Evolutionary conservation across 352 stramenopile genomes (phyloP).

Genomic region (Phytophthora idaei): DNA sequence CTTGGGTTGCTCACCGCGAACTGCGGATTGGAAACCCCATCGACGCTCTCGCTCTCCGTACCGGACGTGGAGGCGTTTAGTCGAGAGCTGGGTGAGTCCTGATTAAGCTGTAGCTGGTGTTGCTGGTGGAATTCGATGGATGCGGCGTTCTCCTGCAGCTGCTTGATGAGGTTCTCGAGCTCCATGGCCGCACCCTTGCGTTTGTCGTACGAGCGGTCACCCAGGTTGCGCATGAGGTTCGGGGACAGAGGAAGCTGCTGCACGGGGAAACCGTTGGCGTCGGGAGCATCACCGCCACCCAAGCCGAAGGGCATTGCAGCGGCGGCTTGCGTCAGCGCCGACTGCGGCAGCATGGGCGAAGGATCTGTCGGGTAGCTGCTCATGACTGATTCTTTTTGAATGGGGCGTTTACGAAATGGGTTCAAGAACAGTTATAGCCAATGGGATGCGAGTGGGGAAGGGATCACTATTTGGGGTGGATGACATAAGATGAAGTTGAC

Average conservation of each 20-base stretch:
- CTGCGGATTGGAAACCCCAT: conserved; percentile 4
- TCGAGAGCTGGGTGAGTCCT: conserved; percentile 22
- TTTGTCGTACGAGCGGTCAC: conserved; percentile 99
- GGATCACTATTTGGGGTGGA: too few species aligned
- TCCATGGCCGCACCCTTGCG: conserved; percentile 99
- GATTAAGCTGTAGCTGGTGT: conserved; percentile 44
- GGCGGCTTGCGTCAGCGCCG: conserved; percentile 51
- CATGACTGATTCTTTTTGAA: conserved; percentile 21
- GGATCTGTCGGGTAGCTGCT: conserved; percentile 35
- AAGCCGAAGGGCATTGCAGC: conserved; percentile 57
- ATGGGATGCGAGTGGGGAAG: too few species aligned
- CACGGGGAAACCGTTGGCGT: conserved; percentile 43
- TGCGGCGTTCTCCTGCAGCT: conserved; percentile 94
- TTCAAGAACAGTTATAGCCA: background rate
- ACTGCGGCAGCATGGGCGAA: conserved; percentile 65
- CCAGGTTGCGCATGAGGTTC: conserved; percentile 90
- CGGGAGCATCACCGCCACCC: conserved; percentile 30
- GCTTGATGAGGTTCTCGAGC: conserved; percentile 98
- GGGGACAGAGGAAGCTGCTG: conserved; percentile 79
- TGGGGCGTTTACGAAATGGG: background rate
- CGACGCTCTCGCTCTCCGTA: conserved; percentile 37
- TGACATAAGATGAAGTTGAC: too few species aligned
- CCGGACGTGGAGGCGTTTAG: conserved; percentile 15
- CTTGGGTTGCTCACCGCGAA: conserved; percentile 47
- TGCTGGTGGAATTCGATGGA: conserved; percentile 70